These are phyloP conservation scores for Penicillium ochrochloron DNA, from an alignment of 495 filamentous ascomycete species.

Conservation along the genomic window DNA sequence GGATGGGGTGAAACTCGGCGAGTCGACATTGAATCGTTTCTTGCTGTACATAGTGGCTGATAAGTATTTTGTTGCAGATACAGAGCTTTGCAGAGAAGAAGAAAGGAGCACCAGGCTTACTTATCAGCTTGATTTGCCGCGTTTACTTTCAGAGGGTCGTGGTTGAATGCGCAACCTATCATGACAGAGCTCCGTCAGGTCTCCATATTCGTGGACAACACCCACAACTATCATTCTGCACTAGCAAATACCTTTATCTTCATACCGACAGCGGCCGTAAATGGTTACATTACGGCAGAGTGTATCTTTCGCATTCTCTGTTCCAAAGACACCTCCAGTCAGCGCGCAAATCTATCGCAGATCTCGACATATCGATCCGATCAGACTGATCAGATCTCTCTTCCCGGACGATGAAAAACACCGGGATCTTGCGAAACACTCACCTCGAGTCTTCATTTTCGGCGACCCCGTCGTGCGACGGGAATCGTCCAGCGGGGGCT, in stretches of 20 bases:
- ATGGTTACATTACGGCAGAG: constrained; percentile 93
- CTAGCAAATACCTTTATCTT: constrained; percentile 67
- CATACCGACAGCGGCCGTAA: constrained; percentile 90
- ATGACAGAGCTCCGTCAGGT: constrained; percentile 30
- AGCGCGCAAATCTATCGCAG: constrained; percentile 13
- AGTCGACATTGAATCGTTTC: constrained; percentile 92
- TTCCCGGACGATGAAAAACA: neutral
- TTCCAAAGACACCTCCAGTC: constrained; percentile 11
- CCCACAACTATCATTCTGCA: neutral
- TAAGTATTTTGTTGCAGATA: neutral
- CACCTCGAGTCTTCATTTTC: constrained; percentile 67
- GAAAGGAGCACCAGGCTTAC: constrained; percentile 37
- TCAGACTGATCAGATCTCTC: constrained; percentile 7
- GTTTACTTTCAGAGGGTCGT: constrained; percentile 70
- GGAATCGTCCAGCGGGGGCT: constrained; percentile 49
- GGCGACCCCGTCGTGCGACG: constrained; percentile 59
- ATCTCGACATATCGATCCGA: constrained; percentile 1
- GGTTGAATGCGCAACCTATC: constrained; percentile 84
- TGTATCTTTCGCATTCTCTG: constrained; percentile 79
- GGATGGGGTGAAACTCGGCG: constrained; percentile 89
- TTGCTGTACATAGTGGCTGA: constrained; percentile 39
- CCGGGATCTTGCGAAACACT: constrained; percentile 21
- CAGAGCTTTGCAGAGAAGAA: neutral
- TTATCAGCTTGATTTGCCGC: constrained; percentile 59
- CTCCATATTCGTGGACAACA: neutral